Evolutionary conservation across 768 basidiomycete species (phyloP).

Genomic region (Symmetrospora coprosmae): DNA sequence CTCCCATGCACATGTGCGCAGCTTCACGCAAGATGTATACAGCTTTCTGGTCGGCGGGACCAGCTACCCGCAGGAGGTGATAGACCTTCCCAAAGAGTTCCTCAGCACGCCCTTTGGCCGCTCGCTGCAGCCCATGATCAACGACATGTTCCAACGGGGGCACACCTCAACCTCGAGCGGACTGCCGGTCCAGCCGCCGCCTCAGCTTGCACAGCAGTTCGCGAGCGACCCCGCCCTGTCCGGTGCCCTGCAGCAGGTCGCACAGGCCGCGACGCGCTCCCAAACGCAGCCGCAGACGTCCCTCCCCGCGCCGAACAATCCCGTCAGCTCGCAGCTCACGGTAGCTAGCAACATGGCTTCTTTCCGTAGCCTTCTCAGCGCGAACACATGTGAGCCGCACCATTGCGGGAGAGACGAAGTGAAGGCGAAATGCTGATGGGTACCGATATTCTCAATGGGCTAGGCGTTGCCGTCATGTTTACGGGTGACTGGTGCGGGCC

Average conservation of each 20-base stretch:
- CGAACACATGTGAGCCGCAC: slow-evolving; percentile 41
- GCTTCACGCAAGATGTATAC: slow-evolving; percentile 29
- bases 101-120: slow-evolving; percentile 17
- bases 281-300: background rate
- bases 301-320: background rate
- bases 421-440: background rate
- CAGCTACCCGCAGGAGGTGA: slow-evolving; percentile 27
- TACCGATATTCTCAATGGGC: background rate
- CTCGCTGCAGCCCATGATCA: slow-evolving; percentile 4
- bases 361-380: slow-evolving; percentile 70
- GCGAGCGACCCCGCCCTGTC: background rate
- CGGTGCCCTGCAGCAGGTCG: background rate
- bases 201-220: background rate
- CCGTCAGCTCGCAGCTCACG: background rate
- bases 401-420: slow-evolving; percentile 22
- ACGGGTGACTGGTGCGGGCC: slow-evolving; percentile 56
- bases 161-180: slow-evolving; percentile 23
- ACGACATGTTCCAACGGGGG: slow-evolving; percentile 14
- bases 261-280: background rate
- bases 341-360: slow-evolving; percentile 46
- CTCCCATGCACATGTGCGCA: background rate
- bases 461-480: slow-evolving; percentile 36
- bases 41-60: slow-evolving; percentile 26
- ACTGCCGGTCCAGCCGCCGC: slow-evolving; percentile 31
- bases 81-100: slow-evolving; percentile 24